These are phyloP conservation scores for Amyloporia xantha DNA, from an alignment of 768 basidiomycete species.

Conservation along the genomic window DNA sequence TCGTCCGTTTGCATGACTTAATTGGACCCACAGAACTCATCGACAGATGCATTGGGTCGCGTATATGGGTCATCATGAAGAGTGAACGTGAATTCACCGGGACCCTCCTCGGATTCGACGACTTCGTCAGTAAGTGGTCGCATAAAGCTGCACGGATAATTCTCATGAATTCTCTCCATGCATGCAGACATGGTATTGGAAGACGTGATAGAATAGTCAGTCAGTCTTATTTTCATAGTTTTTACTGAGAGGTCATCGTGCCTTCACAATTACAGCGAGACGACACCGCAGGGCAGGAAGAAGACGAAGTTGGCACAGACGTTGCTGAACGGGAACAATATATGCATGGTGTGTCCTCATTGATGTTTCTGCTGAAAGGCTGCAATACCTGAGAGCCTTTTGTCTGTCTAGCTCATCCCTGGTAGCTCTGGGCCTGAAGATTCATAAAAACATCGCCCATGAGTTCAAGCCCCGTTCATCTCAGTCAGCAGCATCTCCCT, in stretches of 20 bases:
- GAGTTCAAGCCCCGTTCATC: too few relatives aligned
- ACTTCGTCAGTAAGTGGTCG: constrained; percentile 93
- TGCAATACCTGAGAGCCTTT: background rate
- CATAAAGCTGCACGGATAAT: background rate
- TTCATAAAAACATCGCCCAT: too few relatives aligned
- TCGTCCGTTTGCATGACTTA: background rate
- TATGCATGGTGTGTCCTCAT: constrained; percentile 72
- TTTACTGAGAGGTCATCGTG: background rate
- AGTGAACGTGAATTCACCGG: constrained; percentile 95
- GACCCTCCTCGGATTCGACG: constrained; percentile 92
- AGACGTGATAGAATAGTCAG: constrained; percentile 94
- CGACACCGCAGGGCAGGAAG: constrained; percentile 74
- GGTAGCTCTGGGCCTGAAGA: constrained; percentile 63
- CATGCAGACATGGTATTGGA: constrained; percentile 92
- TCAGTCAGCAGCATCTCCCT: too few relatives aligned
- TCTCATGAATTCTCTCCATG: background rate
- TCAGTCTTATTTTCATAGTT: too few relatives aligned
- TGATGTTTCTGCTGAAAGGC: background rate
- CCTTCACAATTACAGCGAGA: constrained; percentile 57
- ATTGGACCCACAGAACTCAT: constrained; percentile 69
- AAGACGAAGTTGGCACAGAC: constrained; percentile 83
- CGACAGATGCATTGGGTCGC: constrained; percentile 94
- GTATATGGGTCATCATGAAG: constrained; percentile 99
- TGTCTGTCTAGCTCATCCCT: constrained; percentile 44
- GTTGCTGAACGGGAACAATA: constrained; percentile 89